A percentile compares a stretch with the other conserved stretches of the same genome.
Conservation (phyloP, 2,329 filamentous ascomycete species). For the Davidsoniella eucalypti region DNA sequence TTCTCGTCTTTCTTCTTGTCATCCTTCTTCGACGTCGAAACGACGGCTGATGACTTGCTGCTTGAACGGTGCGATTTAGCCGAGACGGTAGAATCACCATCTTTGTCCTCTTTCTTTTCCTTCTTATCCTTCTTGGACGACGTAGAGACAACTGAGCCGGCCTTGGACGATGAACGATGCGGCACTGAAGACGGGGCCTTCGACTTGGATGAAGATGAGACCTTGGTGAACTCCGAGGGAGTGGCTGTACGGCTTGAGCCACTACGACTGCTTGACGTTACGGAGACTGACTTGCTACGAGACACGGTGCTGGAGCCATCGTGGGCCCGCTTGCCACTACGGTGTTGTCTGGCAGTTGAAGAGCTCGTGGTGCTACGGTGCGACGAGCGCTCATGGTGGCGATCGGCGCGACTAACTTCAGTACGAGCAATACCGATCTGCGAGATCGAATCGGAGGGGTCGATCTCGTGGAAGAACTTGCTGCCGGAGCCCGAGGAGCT, state of each 20-base stretch:
- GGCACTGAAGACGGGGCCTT: conserved; percentile 1
- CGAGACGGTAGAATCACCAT: conserved; percentile 17
- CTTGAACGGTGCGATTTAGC: conserved; percentile 1
- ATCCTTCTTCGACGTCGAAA: conserved; percentile 1
- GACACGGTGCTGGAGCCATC: conserved; percentile 13
- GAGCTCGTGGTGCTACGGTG: conserved; percentile 12
- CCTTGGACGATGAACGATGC: neutral
- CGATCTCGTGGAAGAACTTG: conserved; percentile 26
- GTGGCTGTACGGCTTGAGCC: neutral
- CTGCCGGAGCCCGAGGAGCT: conserved; percentile 19
- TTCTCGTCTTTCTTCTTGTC: conserved; percentile 17
- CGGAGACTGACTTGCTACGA: conserved; percentile 6
- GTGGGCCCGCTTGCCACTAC: conserved; percentile 19
- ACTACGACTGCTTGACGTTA: neutral
- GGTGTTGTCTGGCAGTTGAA: neutral
- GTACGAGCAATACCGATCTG: conserved; percentile 15
- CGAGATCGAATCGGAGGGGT: conserved; percentile 17
- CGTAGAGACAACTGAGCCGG: conserved; percentile 11
- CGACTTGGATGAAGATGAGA: conserved; percentile 1
- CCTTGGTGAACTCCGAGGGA: neutral
- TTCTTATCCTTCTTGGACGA: conserved; percentile 18
- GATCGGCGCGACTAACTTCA: conserved; percentile 1
- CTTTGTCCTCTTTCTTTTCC: conserved; percentile 20
- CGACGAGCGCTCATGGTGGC: conserved; percentile 8
- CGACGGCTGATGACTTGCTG: conserved; percentile 15